These are phyloP conservation scores for Candida mesenterica DNA, from an alignment of 1,139 yeast genomes.

Conservation along the genomic window DNA sequence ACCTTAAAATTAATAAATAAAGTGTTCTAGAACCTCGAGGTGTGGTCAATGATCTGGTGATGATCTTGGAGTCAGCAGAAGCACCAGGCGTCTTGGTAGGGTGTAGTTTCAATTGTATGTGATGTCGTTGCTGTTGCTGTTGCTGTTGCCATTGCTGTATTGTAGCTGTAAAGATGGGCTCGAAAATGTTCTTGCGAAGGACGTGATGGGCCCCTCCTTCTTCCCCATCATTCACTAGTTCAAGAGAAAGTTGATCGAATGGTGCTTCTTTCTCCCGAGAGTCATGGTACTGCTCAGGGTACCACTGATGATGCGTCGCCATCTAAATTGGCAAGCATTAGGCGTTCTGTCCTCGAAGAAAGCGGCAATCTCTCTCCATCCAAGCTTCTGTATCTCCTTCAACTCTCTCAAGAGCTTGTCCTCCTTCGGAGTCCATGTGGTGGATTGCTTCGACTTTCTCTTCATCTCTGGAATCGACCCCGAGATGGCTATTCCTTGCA, in stretches of 20 bases:
- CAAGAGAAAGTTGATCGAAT: constrained; percentile 27
- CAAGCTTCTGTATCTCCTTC: constrained; percentile 42
- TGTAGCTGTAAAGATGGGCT: too few species aligned
- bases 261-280: constrained; percentile 23
- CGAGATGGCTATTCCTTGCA: constrained; percentile 7
- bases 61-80: too few species aligned
- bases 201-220: background rate
- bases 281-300: constrained; percentile 12
- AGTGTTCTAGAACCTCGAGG: background rate
- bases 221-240: constrained; percentile 13
- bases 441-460: constrained; percentile 31
- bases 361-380: constrained; percentile 46
- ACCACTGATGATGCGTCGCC: constrained; percentile 43
- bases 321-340: constrained; percentile 48
- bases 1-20: too few species aligned
- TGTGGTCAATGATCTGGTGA: too few species aligned
- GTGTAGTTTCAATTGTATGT: too few species aligned
- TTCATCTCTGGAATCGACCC: constrained; percentile 7
- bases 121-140: too few species aligned
- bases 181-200: too few species aligned
- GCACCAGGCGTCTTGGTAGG: too few species aligned
- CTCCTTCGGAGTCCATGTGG: constrained; percentile 42
- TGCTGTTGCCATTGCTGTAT: too few species aligned
- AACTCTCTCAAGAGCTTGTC: constrained; percentile 37
- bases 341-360: constrained; percentile 46